Conservation (phyloP, 2,329 filamentous ascomycete species). For the Talaromyces piceae region DNA sequence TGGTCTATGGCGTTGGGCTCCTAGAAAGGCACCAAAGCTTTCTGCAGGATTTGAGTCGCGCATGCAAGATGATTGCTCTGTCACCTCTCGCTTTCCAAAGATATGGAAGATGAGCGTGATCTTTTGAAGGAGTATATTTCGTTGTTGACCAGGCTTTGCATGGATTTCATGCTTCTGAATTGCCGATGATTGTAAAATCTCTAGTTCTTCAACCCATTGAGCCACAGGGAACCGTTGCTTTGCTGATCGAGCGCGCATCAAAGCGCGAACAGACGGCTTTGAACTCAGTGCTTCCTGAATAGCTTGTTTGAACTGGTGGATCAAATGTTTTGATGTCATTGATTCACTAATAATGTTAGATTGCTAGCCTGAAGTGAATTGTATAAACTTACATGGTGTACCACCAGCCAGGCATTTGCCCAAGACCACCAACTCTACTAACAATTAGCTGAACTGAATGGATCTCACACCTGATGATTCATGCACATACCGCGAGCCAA, state of each 20-base stretch:
- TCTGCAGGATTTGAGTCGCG: constrained; percentile 1
- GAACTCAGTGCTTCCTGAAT: constrained; percentile 50
- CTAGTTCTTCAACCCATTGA: constrained; percentile 54
- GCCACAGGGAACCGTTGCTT: constrained; percentile 56
- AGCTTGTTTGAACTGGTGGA: constrained; percentile 54
- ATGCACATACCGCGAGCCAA: constrained; percentile 33
- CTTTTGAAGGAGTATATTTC: neutral
- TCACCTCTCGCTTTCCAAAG: constrained; percentile 1
- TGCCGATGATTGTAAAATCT: constrained; percentile 48
- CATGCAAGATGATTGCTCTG: neutral
- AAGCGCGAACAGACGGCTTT: constrained; percentile 43
- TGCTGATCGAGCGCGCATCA: constrained; percentile 54
- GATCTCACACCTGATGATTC: neutral
- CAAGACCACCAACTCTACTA: constrained; percentile 48
- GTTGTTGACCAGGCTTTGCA: constrained; percentile 15
- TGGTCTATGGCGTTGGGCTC: neutral
- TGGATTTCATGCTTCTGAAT: constrained; percentile 46
- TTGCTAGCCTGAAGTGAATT: neutral
- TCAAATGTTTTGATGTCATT: constrained; percentile 50
- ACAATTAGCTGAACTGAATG: neutral
- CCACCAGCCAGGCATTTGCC: constrained; percentile 60
- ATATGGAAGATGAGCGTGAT: neutral
- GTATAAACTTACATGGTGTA: constrained; percentile 43
- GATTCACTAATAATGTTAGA: constrained; percentile 36
- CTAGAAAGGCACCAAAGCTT: neutral